Base-by-base conservation (phyloP, 768 basidiomycete species). In the Calocybe indica region DNA sequence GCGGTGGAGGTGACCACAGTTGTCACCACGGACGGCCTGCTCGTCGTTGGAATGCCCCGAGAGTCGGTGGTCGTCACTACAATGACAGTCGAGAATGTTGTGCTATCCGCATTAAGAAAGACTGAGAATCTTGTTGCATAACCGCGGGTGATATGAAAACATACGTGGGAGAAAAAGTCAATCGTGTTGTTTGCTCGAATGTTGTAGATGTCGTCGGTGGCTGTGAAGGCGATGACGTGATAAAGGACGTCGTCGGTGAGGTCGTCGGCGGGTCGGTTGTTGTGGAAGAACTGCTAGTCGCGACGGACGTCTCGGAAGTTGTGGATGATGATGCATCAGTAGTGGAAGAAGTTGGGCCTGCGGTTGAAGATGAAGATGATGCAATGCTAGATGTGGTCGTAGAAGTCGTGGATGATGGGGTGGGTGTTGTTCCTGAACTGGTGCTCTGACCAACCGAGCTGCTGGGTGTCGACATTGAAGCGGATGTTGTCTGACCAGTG, bases 21-120 rank as follows among this genome's bases (percentile, higher is more conserved):
- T 6, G 87, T 89, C 52, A 90, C 60, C 29, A 73, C 56, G 6
- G 77, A 64, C 12, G 86, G 85, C 7, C 79, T 71, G 45, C 67
- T 76, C 10, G 73, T 72, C 3, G 72, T 65, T 5, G 68, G 61
- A 29, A 65, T 62, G 29, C 86, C 85, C 37, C 60, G 58, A 51
- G 63, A 68, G 56, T 86, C 74, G n/a, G 83, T 87, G 1, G 81
- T 82, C 8, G 74, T 76, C 28, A 85, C 51, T 49, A 73, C 76
- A 8, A 84, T 66, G 0, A 77, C 78, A 15, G 70, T 76, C 48
- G 64, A 61, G 45, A 82, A 66, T 1, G 79, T 84, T 15, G 74
- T 72, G 47, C 83, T 85, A 57, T 22, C 22, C 22, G 22, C 22
- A 22, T 22, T 22, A 49, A 40, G 55, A 52, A 39, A 40, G 15